Conservation (phyloP, 306 rosid species). For the Dalbergia cochinchinensis region DNA sequence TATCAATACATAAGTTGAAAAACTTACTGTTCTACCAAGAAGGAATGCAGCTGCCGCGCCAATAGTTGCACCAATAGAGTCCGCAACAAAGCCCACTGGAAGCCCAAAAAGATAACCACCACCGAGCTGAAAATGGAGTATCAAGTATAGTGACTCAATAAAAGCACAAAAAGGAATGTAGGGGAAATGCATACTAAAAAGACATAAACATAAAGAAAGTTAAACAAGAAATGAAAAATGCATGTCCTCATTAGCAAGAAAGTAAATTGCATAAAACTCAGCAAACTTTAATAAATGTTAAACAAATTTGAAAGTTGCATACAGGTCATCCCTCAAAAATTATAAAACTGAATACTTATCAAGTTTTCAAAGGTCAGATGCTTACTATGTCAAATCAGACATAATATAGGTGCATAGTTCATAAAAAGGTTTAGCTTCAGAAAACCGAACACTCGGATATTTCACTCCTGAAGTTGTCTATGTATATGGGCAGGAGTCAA, state of each 20-base stretch:
- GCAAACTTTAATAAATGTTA: background rate
- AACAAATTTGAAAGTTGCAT: no score
- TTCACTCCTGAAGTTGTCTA: no score
- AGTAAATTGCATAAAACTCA: background rate
- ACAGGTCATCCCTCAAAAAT: no score
- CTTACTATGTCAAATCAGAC: no score
- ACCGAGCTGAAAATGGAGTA: slow-evolving; percentile 77
- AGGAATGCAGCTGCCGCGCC: slow-evolving; percentile 98
- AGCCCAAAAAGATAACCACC: slow-evolving; percentile 99
- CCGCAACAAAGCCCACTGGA: slow-evolving; percentile 92
- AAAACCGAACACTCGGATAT: no score
- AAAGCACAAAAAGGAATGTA: slow-evolving; percentile 24
- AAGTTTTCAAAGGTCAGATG: no score
- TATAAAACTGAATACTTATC: no score
- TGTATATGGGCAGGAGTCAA: no score
- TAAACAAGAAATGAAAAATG: slow-evolving; percentile 17
- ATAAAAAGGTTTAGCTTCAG: no score
- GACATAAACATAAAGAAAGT: slow-evolving; percentile 30
- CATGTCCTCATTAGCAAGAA: background rate
- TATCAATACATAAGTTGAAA: slow-evolving; percentile 15
- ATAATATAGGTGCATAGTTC: no score
- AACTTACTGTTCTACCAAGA: slow-evolving; percentile 95
- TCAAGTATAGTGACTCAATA: slow-evolving; percentile 27
- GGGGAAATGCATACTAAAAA: slow-evolving; percentile 27
- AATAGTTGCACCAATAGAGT: slow-evolving; percentile 86